A percentile compares a stretch with the other conserved stretches of the same genome.
phyloP scores from a whole-genome alignment of 352 stramenopile genomes.

The Globisporangium lucens region DNA sequence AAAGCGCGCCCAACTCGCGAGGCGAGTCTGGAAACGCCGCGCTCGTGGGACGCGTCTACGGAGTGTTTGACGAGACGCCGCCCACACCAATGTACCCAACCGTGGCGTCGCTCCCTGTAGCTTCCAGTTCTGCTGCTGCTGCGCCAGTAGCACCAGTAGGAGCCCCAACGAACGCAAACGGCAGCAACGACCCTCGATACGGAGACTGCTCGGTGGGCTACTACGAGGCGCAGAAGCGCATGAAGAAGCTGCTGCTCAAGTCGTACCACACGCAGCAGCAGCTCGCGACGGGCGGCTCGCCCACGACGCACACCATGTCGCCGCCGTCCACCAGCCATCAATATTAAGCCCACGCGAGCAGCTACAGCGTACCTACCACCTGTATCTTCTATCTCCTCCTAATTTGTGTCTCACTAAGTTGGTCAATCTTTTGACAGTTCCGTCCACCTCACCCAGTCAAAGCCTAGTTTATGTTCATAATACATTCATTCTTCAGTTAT shows the following conservation, averaged over 20 bases:
- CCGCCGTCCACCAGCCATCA: conserved; percentile 2
- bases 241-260: conserved; percentile 76
- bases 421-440: background rate
- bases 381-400: background rate
- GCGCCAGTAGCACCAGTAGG: background rate
- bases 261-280: conserved; percentile 80
- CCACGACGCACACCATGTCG: conserved; percentile 12
- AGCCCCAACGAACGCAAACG: conserved; percentile 1
- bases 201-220: conserved; percentile 46
- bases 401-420: background rate
- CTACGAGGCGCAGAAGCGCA: conserved; percentile 68
- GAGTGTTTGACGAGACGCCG: conserved; percentile 34
- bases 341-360: conserved; percentile 1
- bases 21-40: conserved; percentile 16
- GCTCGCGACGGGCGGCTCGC: conserved; percentile 44
- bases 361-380: background rate
- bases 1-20: conserved; percentile 3
- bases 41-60: conserved; percentile 34
- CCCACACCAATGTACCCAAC: conserved; percentile 17
- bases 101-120: conserved; percentile 19
- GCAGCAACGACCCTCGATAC: conserved; percentile 15
- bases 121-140: conserved; percentile 19
- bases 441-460: background rate
- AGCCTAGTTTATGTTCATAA: background rate
- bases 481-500: background rate